These are phyloP conservation scores for Sphaerulina musiva DNA, from an alignment of 2,329 filamentous ascomycete species.

Conservation along the genomic window DNA sequence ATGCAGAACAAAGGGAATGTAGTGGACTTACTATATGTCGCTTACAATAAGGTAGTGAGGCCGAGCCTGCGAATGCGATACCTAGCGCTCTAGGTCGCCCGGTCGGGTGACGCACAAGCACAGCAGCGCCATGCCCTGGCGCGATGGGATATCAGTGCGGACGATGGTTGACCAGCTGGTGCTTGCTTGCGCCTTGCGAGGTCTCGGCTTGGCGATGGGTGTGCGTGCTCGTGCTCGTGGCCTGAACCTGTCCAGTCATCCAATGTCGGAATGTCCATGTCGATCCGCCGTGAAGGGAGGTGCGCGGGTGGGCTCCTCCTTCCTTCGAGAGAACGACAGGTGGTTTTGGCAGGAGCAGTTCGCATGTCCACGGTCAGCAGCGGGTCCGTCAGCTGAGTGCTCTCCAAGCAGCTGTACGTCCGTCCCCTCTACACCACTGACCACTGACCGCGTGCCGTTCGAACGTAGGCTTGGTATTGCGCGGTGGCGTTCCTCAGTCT, in stretches of 20 bases:
- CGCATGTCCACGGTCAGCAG: background rate
- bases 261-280: background rate
- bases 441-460: background rate
- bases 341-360: background rate
- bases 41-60: background rate
- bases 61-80: background rate
- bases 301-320: no score
- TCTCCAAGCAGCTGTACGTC: background rate
- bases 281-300: no score
- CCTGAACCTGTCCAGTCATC: background rate
- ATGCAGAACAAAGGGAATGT: background rate
- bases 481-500: no score
- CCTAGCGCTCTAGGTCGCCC: no score
- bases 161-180: background rate
- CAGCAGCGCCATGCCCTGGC: background rate
- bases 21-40: no score
- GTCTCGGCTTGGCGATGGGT: constrained; percentile 9
- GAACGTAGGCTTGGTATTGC: constrained; percentile 5
- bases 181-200: background rate
- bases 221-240: background rate
- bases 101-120: background rate
- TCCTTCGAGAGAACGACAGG: background rate
- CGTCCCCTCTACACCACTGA: background rate
- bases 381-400: background rate
- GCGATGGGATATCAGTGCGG: background rate